Conservation (phyloP, 2,329 filamentous ascomycete species). For the Pyrenophora teres region DNA sequence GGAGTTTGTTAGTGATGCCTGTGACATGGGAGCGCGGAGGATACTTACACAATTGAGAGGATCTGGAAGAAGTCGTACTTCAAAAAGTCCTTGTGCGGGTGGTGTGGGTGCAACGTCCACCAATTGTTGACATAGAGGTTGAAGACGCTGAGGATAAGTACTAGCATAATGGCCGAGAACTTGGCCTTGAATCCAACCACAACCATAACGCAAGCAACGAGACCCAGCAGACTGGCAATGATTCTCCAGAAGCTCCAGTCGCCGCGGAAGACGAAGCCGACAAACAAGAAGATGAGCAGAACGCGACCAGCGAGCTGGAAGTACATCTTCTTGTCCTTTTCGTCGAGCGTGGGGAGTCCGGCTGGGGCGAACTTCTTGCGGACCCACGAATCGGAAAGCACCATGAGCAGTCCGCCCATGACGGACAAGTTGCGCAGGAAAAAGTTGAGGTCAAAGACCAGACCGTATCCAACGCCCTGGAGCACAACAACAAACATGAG, state of each 20-base stretch:
- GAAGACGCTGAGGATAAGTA: slow-evolving; percentile 94
- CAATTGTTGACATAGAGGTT: slow-evolving; percentile 99
- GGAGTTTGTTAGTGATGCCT: slow-evolving; percentile 22
- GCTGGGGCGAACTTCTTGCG: slow-evolving; percentile 97
- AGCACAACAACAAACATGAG: slow-evolving; percentile 89
- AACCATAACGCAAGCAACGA: slow-evolving; percentile 96
- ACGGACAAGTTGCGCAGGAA: slow-evolving; percentile 98
- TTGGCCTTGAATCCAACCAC: slow-evolving; percentile 99
- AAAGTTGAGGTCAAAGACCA: slow-evolving; percentile 99
- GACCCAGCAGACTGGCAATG: slow-evolving; percentile 79
- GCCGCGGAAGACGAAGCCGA: slow-evolving; percentile 95
- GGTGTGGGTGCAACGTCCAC: slow-evolving; percentile 98
- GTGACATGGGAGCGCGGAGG: background rate
- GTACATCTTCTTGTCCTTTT: slow-evolving; percentile 99
- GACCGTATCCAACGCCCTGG: slow-evolving; percentile 92
- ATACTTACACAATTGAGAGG: slow-evolving; percentile 84
- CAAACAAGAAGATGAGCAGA: slow-evolving; percentile 94
- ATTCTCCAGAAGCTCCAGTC: slow-evolving; percentile 90
- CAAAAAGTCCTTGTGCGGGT: slow-evolving; percentile 99
- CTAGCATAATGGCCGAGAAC: slow-evolving; percentile 93
- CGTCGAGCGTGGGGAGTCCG: slow-evolving; percentile 88
- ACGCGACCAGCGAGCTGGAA: slow-evolving; percentile 97
- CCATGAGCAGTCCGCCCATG: slow-evolving; percentile 96
- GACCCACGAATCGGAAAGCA: slow-evolving; percentile 96
- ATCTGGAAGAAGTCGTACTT: slow-evolving; percentile 99